Percentiles rank a stretch among this genome's conserved stretches.
Conservation (phyloP, 345 rosid genomes). For the Populus pruinosa region DNA sequence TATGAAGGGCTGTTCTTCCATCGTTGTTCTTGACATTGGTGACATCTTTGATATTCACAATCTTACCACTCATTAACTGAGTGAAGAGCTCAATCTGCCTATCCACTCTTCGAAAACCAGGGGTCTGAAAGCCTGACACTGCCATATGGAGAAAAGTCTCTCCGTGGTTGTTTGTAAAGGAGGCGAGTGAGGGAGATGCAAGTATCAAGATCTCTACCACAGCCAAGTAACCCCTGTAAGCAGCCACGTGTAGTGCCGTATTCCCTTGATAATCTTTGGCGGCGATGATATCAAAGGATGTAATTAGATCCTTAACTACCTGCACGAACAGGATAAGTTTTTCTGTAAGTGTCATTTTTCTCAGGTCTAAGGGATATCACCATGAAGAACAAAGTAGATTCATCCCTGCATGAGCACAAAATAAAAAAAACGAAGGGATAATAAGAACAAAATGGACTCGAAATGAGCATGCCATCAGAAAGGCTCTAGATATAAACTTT, state of each 20-base stretch:
- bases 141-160: constrained; percentile 84
- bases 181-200: constrained; percentile 44
- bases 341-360: background rate
- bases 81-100: constrained; percentile 68
- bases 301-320: constrained; percentile 65
- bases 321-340: constrained; percentile 22
- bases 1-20: constrained; percentile 78
- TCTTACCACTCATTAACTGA: constrained; percentile 40
- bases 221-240: constrained; percentile 63
- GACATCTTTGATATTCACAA: constrained; percentile 37
- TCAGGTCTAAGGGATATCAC: background rate
- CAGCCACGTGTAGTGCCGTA: constrained; percentile 81
- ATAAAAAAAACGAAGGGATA: background rate
- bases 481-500: background rate
- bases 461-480: background rate
- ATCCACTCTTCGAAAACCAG: constrained; percentile 76
- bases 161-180: constrained; percentile 49
- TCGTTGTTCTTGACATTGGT: constrained; percentile 61
- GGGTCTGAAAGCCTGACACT: constrained; percentile 67
- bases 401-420: background rate
- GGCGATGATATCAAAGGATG: constrained; percentile 44
- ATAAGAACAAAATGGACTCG: background rate
- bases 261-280: constrained; percentile 64
- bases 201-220: constrained; percentile 53
- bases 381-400: background rate